Evolutionary conservation across 169 alveolate genomes (phyloP).

Genomic region (Eimeria sp.): DNA sequence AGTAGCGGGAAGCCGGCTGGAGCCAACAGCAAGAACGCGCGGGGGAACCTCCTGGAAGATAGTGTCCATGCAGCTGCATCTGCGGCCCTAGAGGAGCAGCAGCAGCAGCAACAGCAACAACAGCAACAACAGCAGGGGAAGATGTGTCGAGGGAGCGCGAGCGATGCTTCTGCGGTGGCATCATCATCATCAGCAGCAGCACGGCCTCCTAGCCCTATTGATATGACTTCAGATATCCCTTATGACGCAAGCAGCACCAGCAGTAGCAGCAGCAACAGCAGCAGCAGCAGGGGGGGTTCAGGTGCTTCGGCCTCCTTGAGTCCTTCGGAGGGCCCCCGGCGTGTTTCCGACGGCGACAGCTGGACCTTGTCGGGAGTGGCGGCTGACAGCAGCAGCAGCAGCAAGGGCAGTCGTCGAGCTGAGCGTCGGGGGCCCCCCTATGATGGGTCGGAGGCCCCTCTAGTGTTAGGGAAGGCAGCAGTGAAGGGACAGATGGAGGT

Average conservation of each 20-base stretch:
- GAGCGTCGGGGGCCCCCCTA: neutral
- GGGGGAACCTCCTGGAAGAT: neutral
- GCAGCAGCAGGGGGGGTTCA: constrained; percentile 4
- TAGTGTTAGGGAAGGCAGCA: neutral
- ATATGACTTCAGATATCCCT: neutral
- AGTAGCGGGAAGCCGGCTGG: neutral
- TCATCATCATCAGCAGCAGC: neutral
- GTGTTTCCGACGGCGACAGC: neutral
- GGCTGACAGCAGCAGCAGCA: too few species aligned
- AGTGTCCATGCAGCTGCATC: neutral
- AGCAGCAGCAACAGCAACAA: neutral
- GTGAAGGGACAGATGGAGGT: neutral
- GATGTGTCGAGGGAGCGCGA: neutral
- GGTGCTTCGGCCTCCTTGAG: neutral
- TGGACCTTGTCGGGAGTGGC: neutral
- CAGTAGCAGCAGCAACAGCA: neutral
- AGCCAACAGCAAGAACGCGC: neutral
- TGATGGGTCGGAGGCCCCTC: neutral
- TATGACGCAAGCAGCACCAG: neutral
- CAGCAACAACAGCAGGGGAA: neutral
- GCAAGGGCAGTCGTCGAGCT: neutral
- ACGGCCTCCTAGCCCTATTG: neutral
- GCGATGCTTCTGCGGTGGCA: neutral
- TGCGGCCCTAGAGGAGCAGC: constrained; percentile 17
- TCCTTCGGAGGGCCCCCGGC: constrained; percentile 2